A percentile compares a stretch with the other conserved stretches of the same genome.
phyloP scores from a whole-genome alignment of 2,329 filamentous ascomycete genomes.

The Aphanoascus verrucosus region DNA sequence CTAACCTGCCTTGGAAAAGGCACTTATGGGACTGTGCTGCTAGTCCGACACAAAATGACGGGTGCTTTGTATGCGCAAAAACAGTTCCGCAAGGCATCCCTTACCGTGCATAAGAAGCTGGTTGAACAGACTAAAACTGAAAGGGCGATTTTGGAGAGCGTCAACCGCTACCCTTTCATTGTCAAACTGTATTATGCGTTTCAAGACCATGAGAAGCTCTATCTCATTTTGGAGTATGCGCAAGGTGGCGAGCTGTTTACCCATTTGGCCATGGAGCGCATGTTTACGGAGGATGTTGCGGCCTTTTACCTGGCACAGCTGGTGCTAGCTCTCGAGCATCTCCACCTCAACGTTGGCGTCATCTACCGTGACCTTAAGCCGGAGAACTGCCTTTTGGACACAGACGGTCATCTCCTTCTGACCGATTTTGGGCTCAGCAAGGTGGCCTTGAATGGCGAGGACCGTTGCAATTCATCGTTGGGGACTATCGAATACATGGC shows the following conservation, averaged over 20 bases:
- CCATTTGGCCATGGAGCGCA: slow-evolving; percentile 85
- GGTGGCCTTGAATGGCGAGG: slow-evolving; percentile 63
- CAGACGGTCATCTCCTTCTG: slow-evolving; percentile 80
- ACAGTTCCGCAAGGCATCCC: slow-evolving; percentile 92
- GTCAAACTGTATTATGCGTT: slow-evolving; percentile 98
- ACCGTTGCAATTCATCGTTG: slow-evolving; percentile 74
- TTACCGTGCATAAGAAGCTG: slow-evolving; percentile 90
- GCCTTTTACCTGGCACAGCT: slow-evolving; percentile 99
- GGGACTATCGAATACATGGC: slow-evolving; percentile 99
- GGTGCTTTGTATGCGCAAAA: slow-evolving; percentile 94
- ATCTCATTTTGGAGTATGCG: slow-evolving; percentile 93
- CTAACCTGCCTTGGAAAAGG: slow-evolving; percentile 91
- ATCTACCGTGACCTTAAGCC: slow-evolving; percentile 96
- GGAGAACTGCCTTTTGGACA: slow-evolving; percentile 89
- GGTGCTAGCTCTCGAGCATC: slow-evolving; percentile 82
- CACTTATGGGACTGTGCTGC: slow-evolving; percentile 84
- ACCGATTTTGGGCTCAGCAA: slow-evolving; percentile 97
- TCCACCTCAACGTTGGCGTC: slow-evolving; percentile 84
- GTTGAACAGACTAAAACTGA: slow-evolving; percentile 97
- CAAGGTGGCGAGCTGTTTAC: slow-evolving; percentile 94
- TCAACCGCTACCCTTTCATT: slow-evolving; percentile 93
- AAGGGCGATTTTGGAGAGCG: slow-evolving; percentile 83
- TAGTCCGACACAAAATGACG: slow-evolving; percentile 81
- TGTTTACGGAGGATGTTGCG: slow-evolving; percentile 81
- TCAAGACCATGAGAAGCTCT: slow-evolving; percentile 94